phyloP scores from a whole-genome alignment of 192 early-diverging fungal species.

The Phycomyces blakesleeanus region DNA sequence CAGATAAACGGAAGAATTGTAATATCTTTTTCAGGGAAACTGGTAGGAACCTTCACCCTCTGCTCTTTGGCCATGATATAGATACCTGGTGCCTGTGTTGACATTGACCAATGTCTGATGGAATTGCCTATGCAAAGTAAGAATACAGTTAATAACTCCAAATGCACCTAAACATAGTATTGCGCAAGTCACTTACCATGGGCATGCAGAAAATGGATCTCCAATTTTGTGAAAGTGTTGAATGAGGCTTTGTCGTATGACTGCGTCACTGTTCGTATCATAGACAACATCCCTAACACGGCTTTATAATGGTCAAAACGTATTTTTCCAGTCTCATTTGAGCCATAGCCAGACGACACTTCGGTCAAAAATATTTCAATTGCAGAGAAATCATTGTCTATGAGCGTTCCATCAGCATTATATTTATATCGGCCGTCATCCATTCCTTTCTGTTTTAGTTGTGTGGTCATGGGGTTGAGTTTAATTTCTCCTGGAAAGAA shows the following conservation, averaged over 20 bases:
- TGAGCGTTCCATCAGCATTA: constrained; percentile 12
- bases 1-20: constrained; percentile 6
- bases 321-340: background rate
- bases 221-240: constrained; percentile 9
- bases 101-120: constrained; percentile 16
- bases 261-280: constrained; percentile 13
- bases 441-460: constrained; percentile 13
- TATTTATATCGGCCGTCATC: constrained; percentile 14
- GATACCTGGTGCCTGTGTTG: constrained; percentile 23
- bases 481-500: constrained; percentile 20
- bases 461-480: constrained; percentile 12
- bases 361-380: constrained; percentile 13
- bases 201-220: constrained; percentile 18
- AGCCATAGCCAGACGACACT: constrained; percentile 13
- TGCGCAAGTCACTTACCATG: constrained; percentile 11
- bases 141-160: constrained; percentile 6
- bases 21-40: constrained; percentile 9
- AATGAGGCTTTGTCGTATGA: constrained; percentile 5
- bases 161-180: constrained; percentile 12
- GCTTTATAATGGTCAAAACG: constrained; percentile 17
- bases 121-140: constrained; percentile 11
- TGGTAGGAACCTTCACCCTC: constrained; percentile 2
- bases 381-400: constrained; percentile 5
- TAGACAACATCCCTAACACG: constrained; percentile 9
- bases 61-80: constrained; percentile 12